Conservation (phyloP, 371 early-diverging fungal species). For the Mucor racemosus region DNA sequence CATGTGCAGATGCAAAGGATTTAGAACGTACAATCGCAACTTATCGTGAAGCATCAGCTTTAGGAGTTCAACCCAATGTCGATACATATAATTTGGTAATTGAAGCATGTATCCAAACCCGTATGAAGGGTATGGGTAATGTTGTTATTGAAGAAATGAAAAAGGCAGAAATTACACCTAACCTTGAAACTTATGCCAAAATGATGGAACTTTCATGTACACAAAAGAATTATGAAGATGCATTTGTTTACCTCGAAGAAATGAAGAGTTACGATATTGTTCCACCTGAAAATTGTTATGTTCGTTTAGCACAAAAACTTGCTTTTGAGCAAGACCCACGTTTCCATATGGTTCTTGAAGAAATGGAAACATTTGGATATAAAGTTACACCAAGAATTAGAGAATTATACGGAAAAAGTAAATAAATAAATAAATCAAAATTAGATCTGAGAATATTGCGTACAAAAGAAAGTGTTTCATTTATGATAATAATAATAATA, state of each 20-base stretch:
- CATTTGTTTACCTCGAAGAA: constrained; percentile 77
- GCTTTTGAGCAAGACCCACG: constrained; percentile 71
- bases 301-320: constrained; percentile 61
- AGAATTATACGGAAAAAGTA: constrained; percentile 7
- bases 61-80: constrained; percentile 56
- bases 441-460: not conserved
- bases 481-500: not conserved
- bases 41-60: constrained; percentile 53
- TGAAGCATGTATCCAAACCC: constrained; percentile 56
- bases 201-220: constrained; percentile 60
- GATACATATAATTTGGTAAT: constrained; percentile 71
- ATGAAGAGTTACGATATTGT: constrained; percentile 73
- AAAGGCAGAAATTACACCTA: constrained; percentile 58
- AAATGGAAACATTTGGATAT: constrained; percentile 74
- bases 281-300: constrained; percentile 64
- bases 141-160: constrained; percentile 62
- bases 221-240: constrained; percentile 73
- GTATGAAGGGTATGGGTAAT: constrained; percentile 62
- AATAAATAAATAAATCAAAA: not conserved
- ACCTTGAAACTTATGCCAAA: constrained; percentile 59
- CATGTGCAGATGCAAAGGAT: constrained; percentile 56
- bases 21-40: constrained; percentile 59
- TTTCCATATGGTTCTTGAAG: constrained; percentile 68
- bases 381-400: constrained; percentile 23
- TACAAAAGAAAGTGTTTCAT: not conserved